These are phyloP conservation scores for Annulohypoxylon stygium DNA, from an alignment of 495 filamentous ascomycete species.

Conservation along the genomic window DNA sequence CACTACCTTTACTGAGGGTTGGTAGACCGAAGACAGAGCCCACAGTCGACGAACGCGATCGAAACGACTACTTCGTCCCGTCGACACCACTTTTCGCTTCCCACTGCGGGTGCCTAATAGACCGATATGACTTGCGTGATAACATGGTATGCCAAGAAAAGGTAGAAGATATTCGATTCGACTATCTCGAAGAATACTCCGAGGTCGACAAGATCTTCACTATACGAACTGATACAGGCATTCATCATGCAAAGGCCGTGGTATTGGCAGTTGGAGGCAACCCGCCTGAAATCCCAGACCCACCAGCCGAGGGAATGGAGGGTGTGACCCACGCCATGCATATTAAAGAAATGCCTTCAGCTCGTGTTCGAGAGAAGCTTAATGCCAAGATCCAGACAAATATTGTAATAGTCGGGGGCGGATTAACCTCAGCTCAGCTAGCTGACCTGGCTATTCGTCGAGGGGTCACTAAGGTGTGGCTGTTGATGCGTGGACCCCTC, in stretches of 20 bases:
- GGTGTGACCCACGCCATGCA: slow-evolving; percentile 69
- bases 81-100: slow-evolving; percentile 68
- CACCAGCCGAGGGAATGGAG: slow-evolving; percentile 56
- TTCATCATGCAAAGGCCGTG: slow-evolving; percentile 62
- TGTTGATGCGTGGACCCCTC: slow-evolving; percentile 68
- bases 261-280: slow-evolving; percentile 71
- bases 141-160: slow-evolving; percentile 62
- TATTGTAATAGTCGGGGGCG: slow-evolving; percentile 71
- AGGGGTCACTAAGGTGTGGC: slow-evolving; percentile 68
- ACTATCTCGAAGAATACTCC: slow-evolving; percentile 44
- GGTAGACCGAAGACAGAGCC: slow-evolving; percentile 50
- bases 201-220: slow-evolving; percentile 65
- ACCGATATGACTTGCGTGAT: slow-evolving; percentile 64
- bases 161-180: slow-evolving; percentile 66
- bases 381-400: slow-evolving; percentile 60
- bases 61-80: slow-evolving; percentile 74
- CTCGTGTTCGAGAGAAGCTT: slow-evolving; percentile 62
- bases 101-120: slow-evolving; percentile 66
- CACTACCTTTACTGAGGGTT: slow-evolving; percentile 32
- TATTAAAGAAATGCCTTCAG: slow-evolving; percentile 62
- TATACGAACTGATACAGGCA: slow-evolving; percentile 60
- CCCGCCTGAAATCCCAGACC: slow-evolving; percentile 63
- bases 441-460: slow-evolving; percentile 67
- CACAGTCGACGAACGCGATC: slow-evolving; percentile 72
- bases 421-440: slow-evolving; percentile 72